These are phyloP conservation scores for Metschnikowia santaceciliae DNA, from an alignment of 805 yeast genomes.

Conservation along the genomic window DNA sequence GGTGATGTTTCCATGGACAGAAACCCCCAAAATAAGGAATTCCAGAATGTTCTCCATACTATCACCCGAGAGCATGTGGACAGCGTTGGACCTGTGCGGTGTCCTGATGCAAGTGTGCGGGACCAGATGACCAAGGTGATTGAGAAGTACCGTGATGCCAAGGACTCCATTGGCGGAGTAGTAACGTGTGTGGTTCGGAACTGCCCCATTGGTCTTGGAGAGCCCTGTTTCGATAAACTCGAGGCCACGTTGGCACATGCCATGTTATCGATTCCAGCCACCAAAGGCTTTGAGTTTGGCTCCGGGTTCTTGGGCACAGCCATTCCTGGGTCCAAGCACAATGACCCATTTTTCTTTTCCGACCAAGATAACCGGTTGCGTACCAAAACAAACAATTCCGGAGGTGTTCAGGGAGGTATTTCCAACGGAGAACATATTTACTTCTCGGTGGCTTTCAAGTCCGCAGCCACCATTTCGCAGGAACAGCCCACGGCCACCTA, in stretches of 20 bases:
- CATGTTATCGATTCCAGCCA: constrained; percentile 95
- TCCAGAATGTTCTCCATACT: constrained; percentile 63
- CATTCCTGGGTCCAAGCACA: constrained; percentile 91
- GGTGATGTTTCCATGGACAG: constrained; percentile 78
- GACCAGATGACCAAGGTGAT: constrained; percentile 82
- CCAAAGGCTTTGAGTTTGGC: constrained; percentile 97
- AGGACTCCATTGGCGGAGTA: constrained; percentile 96
- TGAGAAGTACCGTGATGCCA: constrained; percentile 76
- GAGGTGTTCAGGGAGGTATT: constrained; percentile 98
- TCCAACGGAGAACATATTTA: constrained; percentile 93
- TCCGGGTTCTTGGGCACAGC: constrained; percentile 90
- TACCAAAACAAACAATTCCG: constrained; percentile 87
- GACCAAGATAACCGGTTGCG: constrained; percentile 61
- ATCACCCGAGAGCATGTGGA: constrained; percentile 89
- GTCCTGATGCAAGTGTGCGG: constrained; percentile 74
- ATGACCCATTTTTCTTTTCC: constrained; percentile 75
- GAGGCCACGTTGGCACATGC: constrained; percentile 97
- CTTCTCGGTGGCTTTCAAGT: constrained; percentile 94
- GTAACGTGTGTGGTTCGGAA: constrained; percentile 96
- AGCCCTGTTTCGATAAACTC: constrained; percentile 94
- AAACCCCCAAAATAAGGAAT: constrained; percentile 59
- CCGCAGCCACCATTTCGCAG: constrained; percentile 96
- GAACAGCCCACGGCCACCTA: constrained; percentile 86
- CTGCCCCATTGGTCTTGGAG: constrained; percentile 94
- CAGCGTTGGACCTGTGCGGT: constrained; percentile 83